Evolutionary conservation across 2,329 filamentous ascomycete species (phyloP).

Genomic region (Fusarium sp.): DNA sequence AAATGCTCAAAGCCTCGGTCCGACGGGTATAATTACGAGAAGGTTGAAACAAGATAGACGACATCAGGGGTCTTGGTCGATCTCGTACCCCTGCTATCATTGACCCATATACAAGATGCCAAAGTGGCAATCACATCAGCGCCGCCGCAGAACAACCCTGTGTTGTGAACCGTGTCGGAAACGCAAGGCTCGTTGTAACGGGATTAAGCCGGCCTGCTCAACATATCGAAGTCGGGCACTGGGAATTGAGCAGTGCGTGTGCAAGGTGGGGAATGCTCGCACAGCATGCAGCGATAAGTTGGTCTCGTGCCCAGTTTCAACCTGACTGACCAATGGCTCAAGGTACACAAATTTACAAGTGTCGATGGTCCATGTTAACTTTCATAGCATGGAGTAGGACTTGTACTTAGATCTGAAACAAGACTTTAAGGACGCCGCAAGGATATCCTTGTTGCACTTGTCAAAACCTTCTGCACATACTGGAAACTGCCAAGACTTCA

Average conservation of each 20-base stretch:
- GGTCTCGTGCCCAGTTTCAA: not conserved
- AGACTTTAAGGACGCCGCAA: no score
- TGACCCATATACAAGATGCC: not conserved
- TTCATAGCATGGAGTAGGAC: no score
- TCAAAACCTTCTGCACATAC: no score
- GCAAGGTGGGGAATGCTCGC: not conserved
- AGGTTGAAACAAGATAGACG: no score
- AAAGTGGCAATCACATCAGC: not conserved
- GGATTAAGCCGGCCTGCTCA: conserved; percentile 2
- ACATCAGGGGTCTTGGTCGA: no score
- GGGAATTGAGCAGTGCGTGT: not conserved
- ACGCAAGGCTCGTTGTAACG: conserved; percentile 1
- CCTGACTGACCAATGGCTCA: not conserved
- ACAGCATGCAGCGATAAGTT: not conserved
- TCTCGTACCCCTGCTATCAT: not conserved
- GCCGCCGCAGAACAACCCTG: not conserved
- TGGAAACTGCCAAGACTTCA: no score
- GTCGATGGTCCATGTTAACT: no score
- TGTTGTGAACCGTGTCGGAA: conserved; percentile 2
- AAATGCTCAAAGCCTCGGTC: no score
- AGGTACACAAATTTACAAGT: conserved; percentile 1
- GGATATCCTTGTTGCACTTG: no score
- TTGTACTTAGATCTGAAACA: no score
- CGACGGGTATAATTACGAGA: no score
- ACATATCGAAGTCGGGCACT: not conserved